phyloP scores from a whole-genome alignment of 352 stramenopile genomes.

The Phytopythium delawarense region DNA sequence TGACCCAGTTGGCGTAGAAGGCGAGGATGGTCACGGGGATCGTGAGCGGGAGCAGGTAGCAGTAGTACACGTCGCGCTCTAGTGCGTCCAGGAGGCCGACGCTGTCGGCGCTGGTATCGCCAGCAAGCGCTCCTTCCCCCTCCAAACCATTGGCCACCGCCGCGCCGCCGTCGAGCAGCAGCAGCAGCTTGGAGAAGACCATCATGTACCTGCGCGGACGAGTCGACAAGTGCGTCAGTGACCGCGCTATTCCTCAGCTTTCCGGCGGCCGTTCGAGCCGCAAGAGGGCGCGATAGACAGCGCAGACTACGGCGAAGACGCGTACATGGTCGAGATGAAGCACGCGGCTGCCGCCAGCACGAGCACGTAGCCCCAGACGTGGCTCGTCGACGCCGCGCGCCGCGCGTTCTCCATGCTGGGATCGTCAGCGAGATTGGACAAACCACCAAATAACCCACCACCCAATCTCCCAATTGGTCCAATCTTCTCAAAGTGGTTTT shows the following conservation, averaged over 20 bases:
- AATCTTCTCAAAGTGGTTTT: too few species aligned
- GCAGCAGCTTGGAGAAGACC: slow-evolving; percentile 64
- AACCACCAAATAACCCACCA: too few species aligned
- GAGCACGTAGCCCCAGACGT: slow-evolving; percentile 79
- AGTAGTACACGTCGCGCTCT: slow-evolving; percentile 74
- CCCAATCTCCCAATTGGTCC: too few species aligned
- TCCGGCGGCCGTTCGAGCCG: neutral
- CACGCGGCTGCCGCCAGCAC: slow-evolving; percentile 36
- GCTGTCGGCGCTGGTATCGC: neutral
- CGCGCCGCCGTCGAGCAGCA: slow-evolving; percentile 13
- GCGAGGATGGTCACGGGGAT: slow-evolving; percentile 73
- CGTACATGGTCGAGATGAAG: slow-evolving; percentile 67
- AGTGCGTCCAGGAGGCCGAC: slow-evolving; percentile 32
- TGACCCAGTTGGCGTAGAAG: slow-evolving; percentile 82
- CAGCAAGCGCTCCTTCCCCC: neutral
- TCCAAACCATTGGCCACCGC: neutral
- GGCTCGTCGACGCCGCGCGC: slow-evolving; percentile 64
- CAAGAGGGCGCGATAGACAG: neutral
- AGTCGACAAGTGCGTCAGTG: neutral
- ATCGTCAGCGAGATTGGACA: too few species aligned
- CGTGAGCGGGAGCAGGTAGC: slow-evolving; percentile 71
- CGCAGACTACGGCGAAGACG: neutral
- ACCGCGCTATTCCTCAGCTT: neutral
- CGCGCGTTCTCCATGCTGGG: slow-evolving; percentile 15
- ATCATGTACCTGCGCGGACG: slow-evolving; percentile 50